phyloP scores from a whole-genome alignment of 768 basidiomycete genomes.

The Phylloporus arenicola region DNA sequence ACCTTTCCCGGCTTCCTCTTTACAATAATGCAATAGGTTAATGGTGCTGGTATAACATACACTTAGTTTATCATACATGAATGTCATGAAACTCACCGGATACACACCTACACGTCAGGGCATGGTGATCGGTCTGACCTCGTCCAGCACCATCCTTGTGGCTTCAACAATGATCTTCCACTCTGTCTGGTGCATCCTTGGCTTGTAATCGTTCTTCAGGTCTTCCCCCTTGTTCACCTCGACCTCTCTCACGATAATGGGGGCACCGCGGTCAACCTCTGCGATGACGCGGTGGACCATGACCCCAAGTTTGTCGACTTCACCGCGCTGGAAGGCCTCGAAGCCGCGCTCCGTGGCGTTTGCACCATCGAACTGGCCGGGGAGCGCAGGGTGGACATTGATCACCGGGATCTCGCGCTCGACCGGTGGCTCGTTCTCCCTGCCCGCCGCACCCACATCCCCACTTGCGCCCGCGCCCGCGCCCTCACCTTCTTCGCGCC shows the following conservation, averaged over 20 bases:
- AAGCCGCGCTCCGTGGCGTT: constrained; percentile 85
- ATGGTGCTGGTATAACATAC: constrained; percentile 9
- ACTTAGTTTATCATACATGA: constrained; percentile 15
- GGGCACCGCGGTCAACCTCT: constrained; percentile 90
- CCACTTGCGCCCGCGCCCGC: not conserved
- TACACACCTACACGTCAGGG: not conserved
- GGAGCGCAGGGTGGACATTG: constrained; percentile 94
- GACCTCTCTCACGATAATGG: constrained; percentile 76
- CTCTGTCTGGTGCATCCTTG: constrained; percentile 74
- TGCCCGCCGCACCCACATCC: constrained; percentile 24
- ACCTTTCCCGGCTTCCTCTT: not conserved
- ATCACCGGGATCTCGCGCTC: constrained; percentile 68
- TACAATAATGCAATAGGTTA: constrained; percentile 14
- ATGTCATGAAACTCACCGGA: constrained; percentile 10
- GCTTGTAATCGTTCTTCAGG: constrained; percentile 60
- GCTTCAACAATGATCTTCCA: constrained; percentile 91
- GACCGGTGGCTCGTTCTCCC: constrained; percentile 24
- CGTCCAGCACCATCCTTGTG: constrained; percentile 62
- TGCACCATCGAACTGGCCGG: constrained; percentile 95
- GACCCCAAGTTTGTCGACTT: constrained; percentile 71
- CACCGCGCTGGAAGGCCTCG: constrained; percentile 80
- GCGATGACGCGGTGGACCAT: constrained; percentile 95
- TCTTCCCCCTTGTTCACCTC: constrained; percentile 67
- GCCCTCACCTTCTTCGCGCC: not conserved
- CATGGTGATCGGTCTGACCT: constrained; percentile 29